Evolutionary conservation across 2,329 filamentous ascomycete genomes (phyloP), one percentile per base, ranked within the genome.

Genomic region (Pseudocercospora musae): DNA sequence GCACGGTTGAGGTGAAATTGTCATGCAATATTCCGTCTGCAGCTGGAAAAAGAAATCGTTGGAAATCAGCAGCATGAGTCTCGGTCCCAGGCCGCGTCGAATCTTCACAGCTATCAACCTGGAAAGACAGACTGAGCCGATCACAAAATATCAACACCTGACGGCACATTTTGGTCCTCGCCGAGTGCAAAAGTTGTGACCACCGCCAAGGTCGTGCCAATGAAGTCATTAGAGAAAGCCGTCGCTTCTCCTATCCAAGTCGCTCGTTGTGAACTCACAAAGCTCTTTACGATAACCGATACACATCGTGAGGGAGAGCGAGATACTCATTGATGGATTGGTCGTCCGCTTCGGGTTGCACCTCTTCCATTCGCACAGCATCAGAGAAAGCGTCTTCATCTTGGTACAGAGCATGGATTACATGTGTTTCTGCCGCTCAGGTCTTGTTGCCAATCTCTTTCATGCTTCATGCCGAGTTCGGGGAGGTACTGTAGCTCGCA

Each of bases 31-130:
- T 8, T 29, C 27, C 27, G 8, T 29, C 27, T 29, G 5, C 4
- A 29, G 27, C 27, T 29, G 7, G 27, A 9, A 8, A 29, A 7
- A 29, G 27, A 29, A 29, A 7, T 29, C 27, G 4, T 29, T 29
- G 27, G 27, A 29, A 29, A 29, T 29, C 2, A 79, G 65, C 27
- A 80, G 65, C 0, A 78, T 79, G 3, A 83, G 73, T 13, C 81
- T 77, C 0, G 81, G 81, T 1, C 81, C 81, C 46, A 83, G 77
- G 70, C 83, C 82, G 9, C 80, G 76, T 8, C 78, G n/a, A n/a
- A n/a, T n/a, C n/a, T n/a, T n/a, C n/a, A n/a, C n/a, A n/a, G n/a
- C n/a, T n/a, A n/a, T n/a, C 80, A 0, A 80, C 82, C 54, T 81
- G 80, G 64, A 76, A 79, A 0, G 76, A 74, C 59, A 83, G 80